phyloP scores from a whole-genome alignment of 2,329 filamentous ascomycete species.

The Blastomyces emzantsi region DNA sequence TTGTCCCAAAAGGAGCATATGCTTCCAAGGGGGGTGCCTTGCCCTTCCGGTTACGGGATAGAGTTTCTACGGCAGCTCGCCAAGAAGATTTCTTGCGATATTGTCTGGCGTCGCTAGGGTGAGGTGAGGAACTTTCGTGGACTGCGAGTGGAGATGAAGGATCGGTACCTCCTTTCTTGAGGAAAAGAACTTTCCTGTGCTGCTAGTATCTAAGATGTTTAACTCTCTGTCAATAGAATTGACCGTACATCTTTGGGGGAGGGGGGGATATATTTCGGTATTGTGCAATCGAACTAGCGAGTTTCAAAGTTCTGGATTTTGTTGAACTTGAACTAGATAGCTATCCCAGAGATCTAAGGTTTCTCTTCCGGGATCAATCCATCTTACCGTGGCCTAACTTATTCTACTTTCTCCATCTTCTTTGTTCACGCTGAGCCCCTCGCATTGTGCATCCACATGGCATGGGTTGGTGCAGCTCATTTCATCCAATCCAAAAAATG shows the following conservation, averaged over 20 bases:
- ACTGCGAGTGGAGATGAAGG: no score
- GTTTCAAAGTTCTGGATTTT: not conserved
- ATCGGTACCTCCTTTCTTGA: no score
- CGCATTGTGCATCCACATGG: not conserved
- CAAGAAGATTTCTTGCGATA: not conserved
- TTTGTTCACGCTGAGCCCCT: not conserved
- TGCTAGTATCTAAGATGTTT: not conserved
- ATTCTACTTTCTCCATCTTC: not conserved
- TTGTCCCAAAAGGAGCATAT: not conserved
- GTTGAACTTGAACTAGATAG: not conserved
- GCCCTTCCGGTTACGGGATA: not conserved
- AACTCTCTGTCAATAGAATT: not conserved
- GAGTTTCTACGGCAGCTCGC: not conserved
- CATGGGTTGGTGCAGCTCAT: not conserved
- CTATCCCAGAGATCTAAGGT: not conserved
- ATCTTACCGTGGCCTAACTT: no score
- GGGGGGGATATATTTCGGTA: not conserved
- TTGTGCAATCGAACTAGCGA: not conserved
- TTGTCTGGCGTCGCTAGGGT: no score
- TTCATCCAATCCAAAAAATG: not conserved
- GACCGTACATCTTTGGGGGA: not conserved
- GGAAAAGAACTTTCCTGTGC: no score
- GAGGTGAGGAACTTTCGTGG: no score
- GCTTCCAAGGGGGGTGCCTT: not conserved
- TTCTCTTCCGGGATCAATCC: not conserved